These are phyloP conservation scores for Hemerocallis citrina DNA, from an alignment of 106 monocot genomes.

Conservation along the genomic window DNA sequence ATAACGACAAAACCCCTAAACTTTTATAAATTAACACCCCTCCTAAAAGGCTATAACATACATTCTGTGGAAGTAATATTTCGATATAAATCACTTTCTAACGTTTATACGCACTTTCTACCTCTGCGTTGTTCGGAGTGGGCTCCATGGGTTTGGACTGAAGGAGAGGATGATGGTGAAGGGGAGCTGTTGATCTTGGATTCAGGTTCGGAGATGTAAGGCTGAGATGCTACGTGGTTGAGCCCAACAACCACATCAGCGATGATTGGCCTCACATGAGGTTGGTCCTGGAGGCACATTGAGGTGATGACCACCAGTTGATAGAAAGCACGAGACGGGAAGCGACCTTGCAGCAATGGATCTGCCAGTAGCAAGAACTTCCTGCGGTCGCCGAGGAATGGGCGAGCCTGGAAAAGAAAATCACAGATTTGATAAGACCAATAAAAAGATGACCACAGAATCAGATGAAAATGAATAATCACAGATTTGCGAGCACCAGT, in stretches of 20 bases:
- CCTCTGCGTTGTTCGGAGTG: conserved; percentile 8
- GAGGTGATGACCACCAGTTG: conserved; percentile 38
- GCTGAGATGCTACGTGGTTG: conserved; percentile 39
- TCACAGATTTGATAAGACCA: neutral
- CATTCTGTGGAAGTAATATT: too few relatives aligned
- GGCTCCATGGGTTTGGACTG: neutral
- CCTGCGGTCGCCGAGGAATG: conserved; percentile 37
- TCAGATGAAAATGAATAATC: too few relatives aligned
- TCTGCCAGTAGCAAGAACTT: conserved; percentile 35
- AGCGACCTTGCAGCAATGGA: conserved; percentile 35
- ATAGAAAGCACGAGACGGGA: conserved; percentile 36
- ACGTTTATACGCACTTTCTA: neutral
- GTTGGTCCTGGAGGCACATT: conserved; percentile 62
- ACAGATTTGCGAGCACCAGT: too few relatives aligned
- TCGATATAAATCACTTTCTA: too few relatives aligned
- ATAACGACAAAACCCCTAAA: too few relatives aligned
- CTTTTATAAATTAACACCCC: too few relatives aligned
- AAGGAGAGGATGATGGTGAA: conserved; percentile 1
- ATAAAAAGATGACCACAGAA: neutral
- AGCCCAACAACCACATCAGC: conserved; percentile 46
- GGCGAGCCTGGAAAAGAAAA: conserved; percentile 29
- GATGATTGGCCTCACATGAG: conserved; percentile 50
- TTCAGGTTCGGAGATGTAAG: conserved; percentile 17
- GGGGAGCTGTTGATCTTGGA: conserved; percentile 6
- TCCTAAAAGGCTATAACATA: too few relatives aligned